Conservation (phyloP, 331 rosid genomes). For the Spiraea crenata region DNA sequence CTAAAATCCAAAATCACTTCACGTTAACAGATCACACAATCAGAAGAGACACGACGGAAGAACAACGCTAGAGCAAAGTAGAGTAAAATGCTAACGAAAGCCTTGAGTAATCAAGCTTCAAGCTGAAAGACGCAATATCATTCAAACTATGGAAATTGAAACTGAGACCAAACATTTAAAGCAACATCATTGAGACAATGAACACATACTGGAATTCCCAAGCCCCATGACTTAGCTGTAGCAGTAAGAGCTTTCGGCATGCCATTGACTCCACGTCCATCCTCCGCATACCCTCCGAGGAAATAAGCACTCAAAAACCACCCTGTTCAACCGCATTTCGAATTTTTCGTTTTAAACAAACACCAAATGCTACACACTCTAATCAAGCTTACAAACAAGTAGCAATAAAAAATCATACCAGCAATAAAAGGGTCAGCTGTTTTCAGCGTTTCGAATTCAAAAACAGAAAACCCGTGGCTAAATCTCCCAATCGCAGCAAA, state of each 20-base stretch:
- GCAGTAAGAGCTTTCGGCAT: constrained; percentile 64
- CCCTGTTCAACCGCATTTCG: constrained; percentile 47
- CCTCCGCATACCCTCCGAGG: constrained; percentile 84
- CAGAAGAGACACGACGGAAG: background rate
- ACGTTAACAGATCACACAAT: background rate
- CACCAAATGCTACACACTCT: background rate
- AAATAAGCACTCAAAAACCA: constrained; percentile 93
- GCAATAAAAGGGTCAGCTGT: constrained; percentile 95
- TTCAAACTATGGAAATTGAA: background rate
- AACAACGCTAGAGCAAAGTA: background rate
- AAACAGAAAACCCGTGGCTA: constrained; percentile 72
- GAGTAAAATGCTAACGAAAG: background rate
- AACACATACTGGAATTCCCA: constrained; percentile 88
- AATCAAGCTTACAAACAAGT: background rate
- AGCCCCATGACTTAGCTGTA: constrained; percentile 80
- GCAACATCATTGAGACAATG: background rate
- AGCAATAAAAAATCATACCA: constrained; percentile 40
- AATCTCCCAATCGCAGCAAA: constrained; percentile 89
- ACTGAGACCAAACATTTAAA: background rate
- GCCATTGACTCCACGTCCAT: constrained; percentile 89
- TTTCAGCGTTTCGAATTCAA: constrained; percentile 66
- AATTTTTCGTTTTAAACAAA: background rate
- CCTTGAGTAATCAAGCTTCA: background rate
- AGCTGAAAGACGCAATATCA: background rate
- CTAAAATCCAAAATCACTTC: background rate